Conservation (phyloP, 139 green algal genomes). For the Nannochloris sp. region DNA sequence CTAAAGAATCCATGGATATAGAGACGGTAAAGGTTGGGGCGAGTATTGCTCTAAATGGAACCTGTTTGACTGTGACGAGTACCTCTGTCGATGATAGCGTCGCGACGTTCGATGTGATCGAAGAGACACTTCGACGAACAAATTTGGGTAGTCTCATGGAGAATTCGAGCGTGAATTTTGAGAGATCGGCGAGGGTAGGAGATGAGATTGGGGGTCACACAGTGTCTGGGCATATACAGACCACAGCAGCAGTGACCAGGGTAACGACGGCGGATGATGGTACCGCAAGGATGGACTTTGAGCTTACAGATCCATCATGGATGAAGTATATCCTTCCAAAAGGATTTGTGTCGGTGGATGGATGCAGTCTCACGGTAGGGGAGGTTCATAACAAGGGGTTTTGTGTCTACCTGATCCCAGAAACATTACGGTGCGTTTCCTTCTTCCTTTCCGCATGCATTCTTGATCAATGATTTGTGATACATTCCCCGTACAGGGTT, state of each 20-base stretch:
- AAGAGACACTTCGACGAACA: slow-evolving; percentile 84
- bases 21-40: slow-evolving; percentile 58
- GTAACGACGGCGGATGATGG: slow-evolving; percentile 55
- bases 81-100: slow-evolving; percentile 13
- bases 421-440: slow-evolving; percentile 54
- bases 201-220: slow-evolving; percentile 94
- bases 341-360: slow-evolving; percentile 89
- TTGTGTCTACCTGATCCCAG: slow-evolving; percentile 90
- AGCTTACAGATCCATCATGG: slow-evolving; percentile 48
- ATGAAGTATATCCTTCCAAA: slow-evolving; percentile 94
- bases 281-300: slow-evolving; percentile 64
- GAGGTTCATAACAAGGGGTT: slow-evolving; percentile 54
- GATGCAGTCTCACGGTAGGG: slow-evolving; percentile 76
- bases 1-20: slow-evolving; percentile 29
- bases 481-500: slow-evolving; percentile 13
- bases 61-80: slow-evolving; percentile 74
- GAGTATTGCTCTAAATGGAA: slow-evolving; percentile 88
- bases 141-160: slow-evolving; percentile 65
- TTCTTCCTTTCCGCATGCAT: background rate
- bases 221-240: slow-evolving; percentile 84
- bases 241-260: slow-evolving; percentile 39
- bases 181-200: slow-evolving; percentile 49
- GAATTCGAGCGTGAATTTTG: slow-evolving; percentile 73
- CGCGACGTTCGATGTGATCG: slow-evolving; percentile 82
- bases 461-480: too few species aligned